Conservation (phyloP, 768 basidiomycete genomes). For the Russula emetica region DNA sequence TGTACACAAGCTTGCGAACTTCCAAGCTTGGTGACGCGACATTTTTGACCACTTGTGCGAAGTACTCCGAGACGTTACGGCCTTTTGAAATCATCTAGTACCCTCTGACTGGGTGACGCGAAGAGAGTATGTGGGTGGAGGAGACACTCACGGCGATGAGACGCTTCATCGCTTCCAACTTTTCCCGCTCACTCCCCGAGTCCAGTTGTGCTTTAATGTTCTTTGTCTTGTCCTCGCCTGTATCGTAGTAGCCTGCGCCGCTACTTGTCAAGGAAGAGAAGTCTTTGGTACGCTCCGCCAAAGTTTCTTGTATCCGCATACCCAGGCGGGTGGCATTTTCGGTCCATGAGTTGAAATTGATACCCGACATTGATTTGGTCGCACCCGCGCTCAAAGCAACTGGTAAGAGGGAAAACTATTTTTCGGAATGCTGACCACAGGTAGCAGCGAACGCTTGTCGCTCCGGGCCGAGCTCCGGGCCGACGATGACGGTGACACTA, state of each 20-base stretch:
- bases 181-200: slow-evolving; percentile 82
- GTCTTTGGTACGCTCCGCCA: slow-evolving; percentile 78
- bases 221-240: slow-evolving; percentile 73
- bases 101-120: slow-evolving; percentile 12
- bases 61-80: slow-evolving; percentile 87
- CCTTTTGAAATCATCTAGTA: slow-evolving; percentile 85
- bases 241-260: slow-evolving; percentile 59
- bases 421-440: background rate
- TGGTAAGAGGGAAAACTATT: background rate
- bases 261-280: slow-evolving; percentile 50
- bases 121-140: background rate
- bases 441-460: background rate
- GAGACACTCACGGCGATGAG: slow-evolving; percentile 74
- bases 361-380: slow-evolving; percentile 29
- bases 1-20: slow-evolving; percentile 95
- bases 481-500: background rate
- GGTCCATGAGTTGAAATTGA: slow-evolving; percentile 45
- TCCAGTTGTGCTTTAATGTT: slow-evolving; percentile 86
- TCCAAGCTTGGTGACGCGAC: slow-evolving; percentile 91
- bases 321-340: slow-evolving; percentile 84
- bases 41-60: slow-evolving; percentile 95
- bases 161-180: slow-evolving; percentile 92
- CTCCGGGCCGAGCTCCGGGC: background rate
- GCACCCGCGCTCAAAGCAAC: slow-evolving; percentile 1
- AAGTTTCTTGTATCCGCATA: slow-evolving; percentile 75